Conservation (phyloP, 2,329 filamentous ascomycete species). For the Microsporum audouinii region DNA sequence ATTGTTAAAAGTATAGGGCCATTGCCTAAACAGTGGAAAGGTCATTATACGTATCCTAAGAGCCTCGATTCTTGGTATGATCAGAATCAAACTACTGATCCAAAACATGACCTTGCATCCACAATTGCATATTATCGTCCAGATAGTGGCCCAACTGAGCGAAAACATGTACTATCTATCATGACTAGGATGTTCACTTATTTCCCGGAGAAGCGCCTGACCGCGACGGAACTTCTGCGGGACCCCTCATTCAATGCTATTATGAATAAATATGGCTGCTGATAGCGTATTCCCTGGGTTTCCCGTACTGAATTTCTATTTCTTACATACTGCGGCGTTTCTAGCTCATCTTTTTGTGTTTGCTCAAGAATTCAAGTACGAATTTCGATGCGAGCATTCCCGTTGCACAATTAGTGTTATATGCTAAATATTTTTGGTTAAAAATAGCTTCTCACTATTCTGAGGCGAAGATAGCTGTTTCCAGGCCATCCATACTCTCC, state of each 20-base stretch:
- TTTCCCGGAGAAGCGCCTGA: slow-evolving; percentile 18
- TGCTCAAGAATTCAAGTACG: background rate
- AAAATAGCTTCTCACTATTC: background rate
- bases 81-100: slow-evolving; percentile 11
- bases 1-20: slow-evolving; percentile 19
- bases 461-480: background rate
- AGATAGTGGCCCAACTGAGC: slow-evolving; percentile 5
- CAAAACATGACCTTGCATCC: background rate
- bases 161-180: slow-evolving; percentile 13
- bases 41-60: slow-evolving; percentile 11
- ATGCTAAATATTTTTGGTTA: background rate
- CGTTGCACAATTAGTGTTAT: background rate
- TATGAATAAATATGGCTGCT: slow-evolving; percentile 21
- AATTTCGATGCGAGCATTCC: background rate
- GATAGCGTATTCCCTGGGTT: slow-evolving; percentile 9
- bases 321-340: background rate
- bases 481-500: too few relatives aligned
- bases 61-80: slow-evolving; percentile 22
- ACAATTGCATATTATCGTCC: background rate
- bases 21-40: slow-evolving; percentile 20
- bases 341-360: background rate
- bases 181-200: slow-evolving; percentile 20
- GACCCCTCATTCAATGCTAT: slow-evolving; percentile 22
- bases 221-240: slow-evolving; percentile 20
- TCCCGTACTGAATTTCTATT: background rate